Base-by-base conservation (phyloP, 257 asterid genomes). In the Plectranthus barbatus region DNA sequence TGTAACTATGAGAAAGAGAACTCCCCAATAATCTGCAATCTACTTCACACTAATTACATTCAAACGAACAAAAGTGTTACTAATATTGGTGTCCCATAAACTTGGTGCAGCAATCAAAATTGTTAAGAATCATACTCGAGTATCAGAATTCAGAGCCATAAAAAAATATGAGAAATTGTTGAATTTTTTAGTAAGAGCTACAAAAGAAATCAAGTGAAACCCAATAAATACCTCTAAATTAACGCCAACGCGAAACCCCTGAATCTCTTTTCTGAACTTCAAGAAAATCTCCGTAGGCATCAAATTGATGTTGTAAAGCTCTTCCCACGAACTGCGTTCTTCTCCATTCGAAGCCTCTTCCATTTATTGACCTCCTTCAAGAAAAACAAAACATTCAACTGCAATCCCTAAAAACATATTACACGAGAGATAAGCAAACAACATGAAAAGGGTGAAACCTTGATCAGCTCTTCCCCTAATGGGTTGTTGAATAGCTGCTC, bases 251-350 rank as follows among this genome's bases (percentile, higher is more conserved):
- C 97, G 97, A 68, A 73, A 72, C 23, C 95, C 94, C 75, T 89
- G 86, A 47, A 77, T 58, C 75, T 90, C 84, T 78, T 77, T 93
- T 53, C 99, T 74, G 66, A 93, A 90, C 81, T 93, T 90, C 48
- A 87, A 64, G 69, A 89, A 87, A 56, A 93, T 67, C 80, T 93
- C 95, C 0, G 93, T 80, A 33, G 99, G 97, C 83, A 93, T 73
- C 80, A 93, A 81, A 83, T 87, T 87, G 52, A 90, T 70, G 66
- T 79, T 93, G 91, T 87, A 93, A 50, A 76, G 94, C 72, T 89
- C 97, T 10, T 87, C 97, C 94, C 85, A 90, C 18, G 96, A 79
- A 49, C 66, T 60, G 76, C 95, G 81, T 57, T 82, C 97, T 55
- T 82, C 96, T 42, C 86, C 95, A 74, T 60, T 80, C 61, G 89